phyloP scores from a whole-genome alignment of 2,329 filamentous ascomycete species.

The Sporothrix luriei region DNA sequence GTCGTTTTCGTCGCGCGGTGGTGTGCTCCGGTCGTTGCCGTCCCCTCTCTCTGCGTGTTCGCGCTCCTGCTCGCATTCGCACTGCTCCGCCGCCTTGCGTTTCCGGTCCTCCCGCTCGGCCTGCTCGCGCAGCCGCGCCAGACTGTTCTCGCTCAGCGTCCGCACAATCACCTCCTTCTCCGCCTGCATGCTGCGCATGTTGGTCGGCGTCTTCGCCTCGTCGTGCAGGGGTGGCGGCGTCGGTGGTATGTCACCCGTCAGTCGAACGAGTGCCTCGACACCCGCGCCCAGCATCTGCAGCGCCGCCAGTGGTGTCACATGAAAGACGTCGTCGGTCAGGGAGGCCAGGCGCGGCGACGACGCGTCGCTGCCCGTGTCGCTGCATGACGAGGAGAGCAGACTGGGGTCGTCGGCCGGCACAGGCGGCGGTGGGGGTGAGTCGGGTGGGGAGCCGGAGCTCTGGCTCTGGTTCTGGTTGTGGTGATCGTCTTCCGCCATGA shows the following conservation, averaged over 20 bases:
- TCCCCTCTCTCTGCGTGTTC: no score
- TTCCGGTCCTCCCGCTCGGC: slow-evolving; percentile 37
- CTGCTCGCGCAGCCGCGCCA: slow-evolving; percentile 51
- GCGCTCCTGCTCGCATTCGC: no score
- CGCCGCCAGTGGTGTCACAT: slow-evolving; percentile 70
- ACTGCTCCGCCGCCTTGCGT: background rate
- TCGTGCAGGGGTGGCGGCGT: slow-evolving; percentile 70
- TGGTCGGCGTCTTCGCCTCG: slow-evolving; percentile 53
- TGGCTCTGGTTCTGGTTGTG: background rate
- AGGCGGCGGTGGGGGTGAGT: slow-evolving; percentile 47
- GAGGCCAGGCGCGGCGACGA: slow-evolving; percentile 35
- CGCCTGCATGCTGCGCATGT: slow-evolving; percentile 64
- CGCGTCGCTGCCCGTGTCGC: slow-evolving; percentile 20
- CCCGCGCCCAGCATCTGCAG: slow-evolving; percentile 76
- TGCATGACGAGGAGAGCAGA: slow-evolving; percentile 35
- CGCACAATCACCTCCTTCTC: slow-evolving; percentile 64
- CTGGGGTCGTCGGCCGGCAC: slow-evolving; percentile 47
- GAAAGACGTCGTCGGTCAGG: slow-evolving; percentile 66
- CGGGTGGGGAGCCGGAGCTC: slow-evolving; percentile 2
- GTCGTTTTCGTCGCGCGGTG: slow-evolving; percentile 31
- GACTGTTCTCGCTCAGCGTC: slow-evolving; percentile 59
- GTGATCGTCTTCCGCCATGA: slow-evolving; percentile 20
- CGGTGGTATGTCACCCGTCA: slow-evolving; percentile 77
- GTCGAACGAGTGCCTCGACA: slow-evolving; percentile 69
- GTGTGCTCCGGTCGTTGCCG: slow-evolving; percentile 26